Evolutionary conservation across 2,329 filamentous ascomycete species (phyloP), one percentile per base, ranked within the genome.

Genomic region (Epichloe baconii): DNA sequence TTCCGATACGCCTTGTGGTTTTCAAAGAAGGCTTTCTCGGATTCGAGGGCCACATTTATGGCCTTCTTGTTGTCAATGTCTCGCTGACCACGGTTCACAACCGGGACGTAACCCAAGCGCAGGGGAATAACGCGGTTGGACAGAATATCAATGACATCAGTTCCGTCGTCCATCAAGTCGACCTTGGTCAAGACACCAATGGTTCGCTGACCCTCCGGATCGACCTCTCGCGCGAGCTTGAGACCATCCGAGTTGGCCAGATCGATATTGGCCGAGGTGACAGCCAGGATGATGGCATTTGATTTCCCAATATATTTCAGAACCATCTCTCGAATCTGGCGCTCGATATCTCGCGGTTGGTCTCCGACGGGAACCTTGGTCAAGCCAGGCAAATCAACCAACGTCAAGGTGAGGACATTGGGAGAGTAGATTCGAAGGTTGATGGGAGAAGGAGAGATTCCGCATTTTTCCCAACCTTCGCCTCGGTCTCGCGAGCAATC

Each of bases 111-210:
- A 60, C 93, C 93, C 59, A 98, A 73, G 56, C 93, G 82, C 60
- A 98, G 75, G 40, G 93, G 93, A 67, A 98, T 98, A 67, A 98
- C 94, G 62, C 93, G 86, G 54, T 94, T 94, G 57, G 93, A 94
- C 63, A 98, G 77, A 74, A 98, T 98, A 70, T 98, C 93, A 59
- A 98, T 91, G 42, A 97, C 93, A 64, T 98, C 93, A 49, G 93
- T 98, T 51, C 93, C 93, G 26, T 95, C 88, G 68, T 98, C 93
- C 93, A 98, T 98, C 65, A 98, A 72, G 72, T 98, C 93, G 55
- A 98, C 90, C 78, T 98, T 98, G 61, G 91, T 97, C 61, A 98
- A 78, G 55, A 98, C 93, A 79, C 93, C 93, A 58, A 98, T 98
- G 47, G 93, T 98, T 66, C 93, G 82, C 73, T 97, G 91, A 64